Conservation (phyloP, 108 stramenopile genomes). For the Epipyxis sp. region DNA sequence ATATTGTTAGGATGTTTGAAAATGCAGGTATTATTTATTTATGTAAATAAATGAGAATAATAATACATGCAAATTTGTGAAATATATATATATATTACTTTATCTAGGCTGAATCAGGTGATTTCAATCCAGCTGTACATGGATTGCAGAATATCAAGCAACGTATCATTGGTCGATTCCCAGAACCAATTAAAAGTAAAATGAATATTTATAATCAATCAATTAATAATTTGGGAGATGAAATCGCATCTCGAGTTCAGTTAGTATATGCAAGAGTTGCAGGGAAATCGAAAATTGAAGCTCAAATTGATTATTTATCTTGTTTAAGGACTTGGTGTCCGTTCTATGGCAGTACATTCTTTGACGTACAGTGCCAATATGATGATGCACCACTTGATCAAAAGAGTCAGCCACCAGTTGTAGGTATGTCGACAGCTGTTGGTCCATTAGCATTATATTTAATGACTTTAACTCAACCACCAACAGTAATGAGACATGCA, state of each 20-base stretch:
- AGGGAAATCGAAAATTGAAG: slow-evolving; percentile 14
- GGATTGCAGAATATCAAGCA: background rate
- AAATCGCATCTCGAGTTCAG: background rate
- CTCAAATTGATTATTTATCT: slow-evolving; percentile 18
- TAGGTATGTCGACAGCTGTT: background rate
- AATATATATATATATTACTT: too few relatives aligned
- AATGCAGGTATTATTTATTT: too few relatives aligned
- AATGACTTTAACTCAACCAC: background rate
- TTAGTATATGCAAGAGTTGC: slow-evolving; percentile 14
- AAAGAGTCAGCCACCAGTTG: background rate
- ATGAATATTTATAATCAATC: background rate
- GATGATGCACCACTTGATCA: background rate
- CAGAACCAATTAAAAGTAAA: background rate
- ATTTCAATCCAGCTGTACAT: slow-evolving; percentile 3
- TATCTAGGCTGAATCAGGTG: slow-evolving; percentile 27
- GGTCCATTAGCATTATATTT: background rate
- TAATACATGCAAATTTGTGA: slow-evolving; percentile 6
- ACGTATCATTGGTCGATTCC: background rate
- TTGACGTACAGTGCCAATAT: slow-evolving; percentile 15
- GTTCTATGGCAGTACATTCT: slow-evolving; percentile 22
- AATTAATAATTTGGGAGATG: background rate
- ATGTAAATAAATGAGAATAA: slow-evolving; percentile 17
- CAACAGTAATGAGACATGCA: background rate
- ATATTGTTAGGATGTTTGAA: slow-evolving; percentile 28
- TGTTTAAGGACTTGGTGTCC: slow-evolving; percentile 23